Base-by-base conservation (phyloP, 2,329 filamentous ascomycete genomes). In the Fusarium cyanostomum region DNA sequence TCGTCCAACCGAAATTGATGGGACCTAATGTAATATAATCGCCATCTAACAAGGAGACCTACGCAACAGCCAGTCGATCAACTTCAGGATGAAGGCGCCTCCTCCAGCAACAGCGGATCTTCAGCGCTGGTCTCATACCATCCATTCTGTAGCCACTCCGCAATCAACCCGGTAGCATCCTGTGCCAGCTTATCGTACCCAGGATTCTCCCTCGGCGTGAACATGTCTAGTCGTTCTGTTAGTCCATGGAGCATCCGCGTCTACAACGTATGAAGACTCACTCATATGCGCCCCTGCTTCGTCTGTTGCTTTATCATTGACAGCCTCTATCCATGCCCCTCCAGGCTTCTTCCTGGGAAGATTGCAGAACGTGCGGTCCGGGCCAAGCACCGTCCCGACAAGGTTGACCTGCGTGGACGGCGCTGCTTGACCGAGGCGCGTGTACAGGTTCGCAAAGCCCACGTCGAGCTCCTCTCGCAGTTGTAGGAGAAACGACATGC, bases 361-460 rank as follows among this genome's bases (percentile, higher is more conserved):
- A 56, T 92, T 92, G 78, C 94, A 97, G 74, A 98, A 99, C 0
- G 94, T 98, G 68, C 95, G 84, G 62, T 94, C 83, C 46, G 84
- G 86, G 1, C 89, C 89, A 15, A 91, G 75, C 31, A 92, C 83
- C 26, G 82, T 83, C 24, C 83, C 80, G 51, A 85, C 78, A 75
- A 89, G 73, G 71, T 79, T 78, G 59, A 80, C 74, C 78, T 83
- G 70, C 77, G 84, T 81, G 71, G 82, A 71, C 48, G 81, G 75
- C 12, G 90, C 89, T 12, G 86, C 88, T 70, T 85, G 83, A 2
- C 93, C 94, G 24, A 99, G 85, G 26, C 89, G 85, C 5, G 92
- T 97, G 77, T 97, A 97, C 56, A 97, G 82, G 73, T 97, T 95
- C 12, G 88, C 88, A 73, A 94, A 96, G 3, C 91, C 91, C 12